Conservation (phyloP, 345 rosid genomes). For the Populus simonii region DNA sequence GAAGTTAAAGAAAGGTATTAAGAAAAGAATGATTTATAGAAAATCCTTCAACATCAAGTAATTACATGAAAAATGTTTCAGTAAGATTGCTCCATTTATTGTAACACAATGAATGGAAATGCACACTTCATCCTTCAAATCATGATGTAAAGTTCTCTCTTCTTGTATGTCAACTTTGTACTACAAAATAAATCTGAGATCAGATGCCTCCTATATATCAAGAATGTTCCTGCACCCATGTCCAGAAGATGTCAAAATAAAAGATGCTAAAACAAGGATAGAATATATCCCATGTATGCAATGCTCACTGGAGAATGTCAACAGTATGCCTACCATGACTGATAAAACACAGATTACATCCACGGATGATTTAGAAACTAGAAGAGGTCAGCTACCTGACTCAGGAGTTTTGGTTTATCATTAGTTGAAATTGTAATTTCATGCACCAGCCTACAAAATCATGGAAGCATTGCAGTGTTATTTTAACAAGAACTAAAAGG, state of each 20-base stretch:
- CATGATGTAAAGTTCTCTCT: not conserved
- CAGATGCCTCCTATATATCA: not conserved
- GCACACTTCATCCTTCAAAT: not conserved
- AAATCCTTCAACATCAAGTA: not conserved
- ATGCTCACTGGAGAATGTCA: slow-evolving; percentile 3
- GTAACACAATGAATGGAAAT: not conserved
- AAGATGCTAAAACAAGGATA: not conserved
- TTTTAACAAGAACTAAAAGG: not conserved
- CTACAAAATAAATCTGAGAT: not conserved
- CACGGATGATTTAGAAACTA: slow-evolving; percentile 9
- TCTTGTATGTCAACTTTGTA: not conserved
- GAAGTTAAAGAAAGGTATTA: not conserved
- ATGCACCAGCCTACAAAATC: slow-evolving; percentile 55
- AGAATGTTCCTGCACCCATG: not conserved
- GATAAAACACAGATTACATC: slow-evolving; percentile 2
- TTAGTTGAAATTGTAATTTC: slow-evolving; percentile 66
- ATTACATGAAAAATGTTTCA: not conserved
- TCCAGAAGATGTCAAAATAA: not conserved
- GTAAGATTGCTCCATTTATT: not conserved
- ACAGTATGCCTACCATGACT: not conserved
- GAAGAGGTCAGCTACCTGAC: slow-evolving; percentile 44
- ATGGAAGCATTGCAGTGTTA: slow-evolving; percentile 11
- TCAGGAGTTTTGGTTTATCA: slow-evolving; percentile 63
- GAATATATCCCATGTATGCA: not conserved
- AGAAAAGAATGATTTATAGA: not conserved